These are phyloP conservation scores for Auxenochlorella pyrenoidosa DNA, from an alignment of 139 green algal species.

Conservation along the genomic window DNA sequence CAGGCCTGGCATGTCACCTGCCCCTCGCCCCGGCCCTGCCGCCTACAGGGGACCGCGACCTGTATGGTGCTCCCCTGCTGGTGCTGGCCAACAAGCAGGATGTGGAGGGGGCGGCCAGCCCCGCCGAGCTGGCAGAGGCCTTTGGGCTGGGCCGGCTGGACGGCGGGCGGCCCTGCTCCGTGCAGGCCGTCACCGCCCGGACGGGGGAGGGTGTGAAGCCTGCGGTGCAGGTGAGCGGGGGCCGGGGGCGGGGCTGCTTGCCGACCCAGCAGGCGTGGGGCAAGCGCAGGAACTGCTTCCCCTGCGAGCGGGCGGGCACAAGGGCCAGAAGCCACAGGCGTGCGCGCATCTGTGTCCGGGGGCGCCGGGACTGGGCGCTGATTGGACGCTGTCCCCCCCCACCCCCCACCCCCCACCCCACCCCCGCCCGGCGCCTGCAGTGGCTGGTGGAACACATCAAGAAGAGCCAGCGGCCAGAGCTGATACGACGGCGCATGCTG, in stretches of 20 bases:
- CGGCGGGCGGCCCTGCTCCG: slow-evolving; percentile 52
- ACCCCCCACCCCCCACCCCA: too few species aligned
- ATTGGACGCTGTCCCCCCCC: not conserved
- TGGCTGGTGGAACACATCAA: slow-evolving; percentile 89
- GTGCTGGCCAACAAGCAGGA: slow-evolving; percentile 97
- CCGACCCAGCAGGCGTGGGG: too few species aligned
- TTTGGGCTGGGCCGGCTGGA: slow-evolving; percentile 62
- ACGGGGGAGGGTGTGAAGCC: slow-evolving; percentile 82
- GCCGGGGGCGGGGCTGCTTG: too few species aligned
- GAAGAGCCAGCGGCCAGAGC: slow-evolving; percentile 56
- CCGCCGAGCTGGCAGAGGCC: slow-evolving; percentile 62
- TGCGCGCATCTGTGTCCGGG: too few species aligned
- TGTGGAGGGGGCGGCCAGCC: slow-evolving; percentile 38
- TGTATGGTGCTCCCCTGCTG: slow-evolving; percentile 87
- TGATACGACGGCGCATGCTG: slow-evolving; percentile 43
- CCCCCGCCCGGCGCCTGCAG: slow-evolving; percentile 48
- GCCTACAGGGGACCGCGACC: slow-evolving; percentile 60
- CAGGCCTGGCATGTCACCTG: too few species aligned
- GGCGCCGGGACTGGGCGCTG: not conserved
- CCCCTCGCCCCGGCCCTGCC: not conserved
- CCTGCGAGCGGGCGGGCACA: not conserved
- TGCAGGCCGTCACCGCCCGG: slow-evolving; percentile 75
- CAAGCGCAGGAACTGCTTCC: too few species aligned
- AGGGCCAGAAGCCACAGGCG: too few species aligned
- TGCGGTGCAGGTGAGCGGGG: slow-evolving; percentile 29